These are phyloP conservation scores for Lachnellula subtilissima DNA, from an alignment of 2,329 filamentous ascomycete genomes.

Conservation along the genomic window DNA sequence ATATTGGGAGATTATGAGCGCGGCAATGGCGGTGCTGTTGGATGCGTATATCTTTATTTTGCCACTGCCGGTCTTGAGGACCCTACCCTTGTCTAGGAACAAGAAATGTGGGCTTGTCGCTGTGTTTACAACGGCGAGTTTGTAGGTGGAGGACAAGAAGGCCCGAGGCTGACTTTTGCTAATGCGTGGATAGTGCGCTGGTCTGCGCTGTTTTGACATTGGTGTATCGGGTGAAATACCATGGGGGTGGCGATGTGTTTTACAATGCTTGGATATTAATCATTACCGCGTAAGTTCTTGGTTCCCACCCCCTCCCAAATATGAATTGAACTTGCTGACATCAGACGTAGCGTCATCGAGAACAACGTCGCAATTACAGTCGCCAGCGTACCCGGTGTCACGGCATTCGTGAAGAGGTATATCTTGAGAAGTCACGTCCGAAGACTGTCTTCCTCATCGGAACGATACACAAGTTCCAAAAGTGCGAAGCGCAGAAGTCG, in stretches of 20 bases:
- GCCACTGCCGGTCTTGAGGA: not conserved
- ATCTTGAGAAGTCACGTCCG: not conserved
- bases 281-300: not conserved
- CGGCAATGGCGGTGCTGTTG: slow-evolving; percentile 1
- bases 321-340: not conserved
- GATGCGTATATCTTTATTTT: slow-evolving; percentile 9
- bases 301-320: no score
- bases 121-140: slow-evolving; percentile 34
- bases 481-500: not conserved
- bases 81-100: not conserved
- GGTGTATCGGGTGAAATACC: slow-evolving; percentile 1
- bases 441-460: not conserved
- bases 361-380: slow-evolving; percentile 9
- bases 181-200: not conserved
- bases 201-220: slow-evolving; percentile 1
- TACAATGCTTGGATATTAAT: slow-evolving; percentile 1
- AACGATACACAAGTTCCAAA: not conserved
- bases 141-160: slow-evolving; percentile 23
- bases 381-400: slow-evolving; percentile 7
- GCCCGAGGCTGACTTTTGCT: not conserved
- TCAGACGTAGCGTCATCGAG: slow-evolving; percentile 1
- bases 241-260: not conserved
- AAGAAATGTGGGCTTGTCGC: slow-evolving; percentile 45
- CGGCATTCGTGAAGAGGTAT: slow-evolving; percentile 4
- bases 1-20: slow-evolving; percentile 1